Evolutionary conservation across 2,329 filamentous ascomycete genomes (phyloP).

Genomic region (Colletotrichum sojae): DNA sequence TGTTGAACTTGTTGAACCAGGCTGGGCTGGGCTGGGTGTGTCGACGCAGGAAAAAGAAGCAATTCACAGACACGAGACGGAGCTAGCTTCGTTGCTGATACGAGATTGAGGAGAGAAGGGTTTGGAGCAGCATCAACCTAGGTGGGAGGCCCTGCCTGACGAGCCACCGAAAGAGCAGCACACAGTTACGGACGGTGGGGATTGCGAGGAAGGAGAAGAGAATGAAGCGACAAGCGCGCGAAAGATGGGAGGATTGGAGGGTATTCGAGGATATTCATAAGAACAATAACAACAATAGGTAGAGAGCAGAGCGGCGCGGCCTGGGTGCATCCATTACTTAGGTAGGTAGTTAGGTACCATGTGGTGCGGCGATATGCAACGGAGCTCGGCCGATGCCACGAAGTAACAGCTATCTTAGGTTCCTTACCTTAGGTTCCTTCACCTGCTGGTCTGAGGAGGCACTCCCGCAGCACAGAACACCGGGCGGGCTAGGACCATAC

Average conservation of each 20-base stretch:
- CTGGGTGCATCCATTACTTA: too few species aligned
- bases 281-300: conserved; percentile 20
- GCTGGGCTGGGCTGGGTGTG: not conserved
- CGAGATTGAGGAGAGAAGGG: not conserved
- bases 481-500: not conserved
- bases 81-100: not conserved
- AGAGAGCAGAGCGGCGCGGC: too few species aligned
- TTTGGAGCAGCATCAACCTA: not conserved
- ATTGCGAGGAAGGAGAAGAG: conserved; percentile 2
- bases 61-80: conserved; percentile 22
- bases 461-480: too few species aligned
- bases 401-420: conserved; percentile 1
- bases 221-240: conserved; percentile 21
- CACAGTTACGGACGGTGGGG: conserved; percentile 4
- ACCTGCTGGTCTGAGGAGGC: too few species aligned
- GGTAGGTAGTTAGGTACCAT: not conserved
- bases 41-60: conserved; percentile 25
- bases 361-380: not conserved
- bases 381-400: conserved; percentile 30
- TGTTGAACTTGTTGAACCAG: conserved; percentile 6
- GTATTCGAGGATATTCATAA: conserved; percentile 39
- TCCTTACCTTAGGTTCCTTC: not conserved
- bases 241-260: conserved; percentile 17
- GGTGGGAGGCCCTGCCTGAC: conserved; percentile 35
- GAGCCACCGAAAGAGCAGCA: conserved; percentile 18